These are phyloP conservation scores for Trypanosoma conorhini DNA, from an alignment of 208 protist genomes.

Conservation along the genomic window DNA sequence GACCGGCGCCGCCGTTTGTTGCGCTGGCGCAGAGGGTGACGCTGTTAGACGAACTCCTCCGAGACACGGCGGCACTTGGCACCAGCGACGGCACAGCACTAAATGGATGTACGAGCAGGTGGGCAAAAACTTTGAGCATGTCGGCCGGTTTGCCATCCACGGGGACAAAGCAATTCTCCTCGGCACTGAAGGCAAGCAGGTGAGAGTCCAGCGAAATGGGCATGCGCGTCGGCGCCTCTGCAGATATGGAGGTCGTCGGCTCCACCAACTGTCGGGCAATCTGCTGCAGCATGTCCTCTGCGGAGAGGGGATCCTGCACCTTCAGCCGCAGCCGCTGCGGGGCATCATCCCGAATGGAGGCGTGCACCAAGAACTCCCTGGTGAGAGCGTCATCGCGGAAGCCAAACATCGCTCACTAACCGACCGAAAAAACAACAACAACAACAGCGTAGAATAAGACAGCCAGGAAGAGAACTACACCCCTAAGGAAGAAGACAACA, in stretches of 20 bases:
- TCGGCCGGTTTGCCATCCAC: conserved; percentile 18
- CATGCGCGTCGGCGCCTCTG: no score
- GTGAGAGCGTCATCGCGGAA: conserved; percentile 14
- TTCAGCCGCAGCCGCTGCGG: conserved; percentile 38
- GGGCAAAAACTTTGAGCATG: conserved; percentile 4
- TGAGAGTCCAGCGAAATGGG: conserved; percentile 2
- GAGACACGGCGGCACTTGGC: background rate
- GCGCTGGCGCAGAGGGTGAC: background rate
- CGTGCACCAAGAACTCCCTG: conserved; percentile 37
- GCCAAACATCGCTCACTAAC: conserved; percentile 6
- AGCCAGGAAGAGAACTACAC: background rate
- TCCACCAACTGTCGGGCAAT: conserved; percentile 32
- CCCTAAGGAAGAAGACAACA: background rate
- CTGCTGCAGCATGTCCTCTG: conserved; percentile 33
- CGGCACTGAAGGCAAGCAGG: conserved; percentile 22
- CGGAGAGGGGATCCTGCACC: conserved; percentile 18
- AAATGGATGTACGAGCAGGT: conserved; percentile 17
- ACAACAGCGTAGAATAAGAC: background rate
- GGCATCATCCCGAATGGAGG: conserved; percentile 22
- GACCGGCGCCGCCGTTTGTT: background rate
- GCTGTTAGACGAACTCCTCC: background rate
- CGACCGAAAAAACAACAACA: conserved; percentile 13
- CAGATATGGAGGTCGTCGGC: background rate
- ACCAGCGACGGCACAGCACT: background rate
- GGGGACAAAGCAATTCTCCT: conserved; percentile 30